Evolutionary conservation across 116 monocot genomes (phyloP).

Genomic region (Iris pallida): DNA sequence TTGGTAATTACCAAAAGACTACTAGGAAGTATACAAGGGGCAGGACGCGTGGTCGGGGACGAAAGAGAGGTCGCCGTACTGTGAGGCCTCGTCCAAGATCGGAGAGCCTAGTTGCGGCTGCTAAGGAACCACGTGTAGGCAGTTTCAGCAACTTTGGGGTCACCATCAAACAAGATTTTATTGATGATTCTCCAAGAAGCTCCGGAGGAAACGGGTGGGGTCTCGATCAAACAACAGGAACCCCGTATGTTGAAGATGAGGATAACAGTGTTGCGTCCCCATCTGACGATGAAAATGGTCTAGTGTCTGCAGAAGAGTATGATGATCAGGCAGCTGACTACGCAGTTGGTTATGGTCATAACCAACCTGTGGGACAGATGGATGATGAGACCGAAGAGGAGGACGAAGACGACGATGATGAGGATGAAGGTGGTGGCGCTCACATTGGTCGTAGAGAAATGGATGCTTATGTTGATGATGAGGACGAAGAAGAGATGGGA

Average conservation of each 20-base stretch:
- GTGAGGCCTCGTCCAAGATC: conserved; percentile 45
- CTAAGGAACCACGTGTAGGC: conserved; percentile 23
- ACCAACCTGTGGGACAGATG: conserved; percentile 22
- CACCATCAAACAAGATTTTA: conserved; percentile 10
- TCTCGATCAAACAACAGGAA: conserved; percentile 17
- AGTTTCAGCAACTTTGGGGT: conserved; percentile 24
- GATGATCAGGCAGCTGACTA: conserved; percentile 47
- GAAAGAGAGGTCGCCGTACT: conserved; percentile 59
- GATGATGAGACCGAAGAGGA: conserved; percentile 30
- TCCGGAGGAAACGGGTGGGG: conserved; percentile 45
- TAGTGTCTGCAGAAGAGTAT: conserved; percentile 60
- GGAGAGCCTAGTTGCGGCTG: conserved; percentile 23
- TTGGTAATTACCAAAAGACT: conserved; percentile 20
- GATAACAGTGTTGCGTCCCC: conserved; percentile 43
- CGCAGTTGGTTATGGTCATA: conserved; percentile 20
- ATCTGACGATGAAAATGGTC: conserved; percentile 62
- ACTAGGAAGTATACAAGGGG: conserved; percentile 37
- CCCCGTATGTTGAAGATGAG: conserved; percentile 46
- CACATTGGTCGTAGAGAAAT: conserved; percentile 6
- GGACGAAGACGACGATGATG: conserved; percentile 20
- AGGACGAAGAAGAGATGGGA: not conserved
- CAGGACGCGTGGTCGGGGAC: conserved; percentile 57
- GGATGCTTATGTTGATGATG: not conserved
- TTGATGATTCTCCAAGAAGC: conserved; percentile 44
- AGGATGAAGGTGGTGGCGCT: conserved; percentile 15